A percentile compares a stretch with the other conserved stretches of the same genome.
Conservation (phyloP, 768 basidiomycete genomes). For the Suillus americanus region DNA sequence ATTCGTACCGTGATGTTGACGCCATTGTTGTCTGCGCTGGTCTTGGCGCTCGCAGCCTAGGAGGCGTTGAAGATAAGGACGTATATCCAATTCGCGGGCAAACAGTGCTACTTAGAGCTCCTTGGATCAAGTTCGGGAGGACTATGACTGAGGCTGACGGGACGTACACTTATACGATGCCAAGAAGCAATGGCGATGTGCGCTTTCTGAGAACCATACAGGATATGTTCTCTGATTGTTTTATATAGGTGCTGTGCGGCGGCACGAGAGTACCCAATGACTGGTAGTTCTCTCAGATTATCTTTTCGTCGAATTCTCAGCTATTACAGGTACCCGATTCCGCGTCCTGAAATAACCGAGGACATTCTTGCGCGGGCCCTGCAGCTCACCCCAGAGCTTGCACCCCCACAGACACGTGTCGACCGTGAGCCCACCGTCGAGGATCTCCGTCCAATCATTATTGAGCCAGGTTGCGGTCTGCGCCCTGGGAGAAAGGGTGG, state of each 20-base stretch:
- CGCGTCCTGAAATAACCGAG: constrained; percentile 60
- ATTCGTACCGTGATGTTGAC: constrained; percentile 25
- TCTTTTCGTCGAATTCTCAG: neutral
- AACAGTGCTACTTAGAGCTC: constrained; percentile 42
- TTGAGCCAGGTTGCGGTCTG: constrained; percentile 60
- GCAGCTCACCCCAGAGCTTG: constrained; percentile 55
- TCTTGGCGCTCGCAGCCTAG: constrained; percentile 52
- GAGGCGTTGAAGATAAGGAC: constrained; percentile 50
- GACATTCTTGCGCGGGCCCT: constrained; percentile 57
- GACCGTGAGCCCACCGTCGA: constrained; percentile 46
- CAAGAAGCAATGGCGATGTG: constrained; percentile 40
- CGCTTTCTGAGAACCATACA: constrained; percentile 15
- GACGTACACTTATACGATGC: constrained; percentile 36
- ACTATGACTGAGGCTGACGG: constrained; percentile 32
- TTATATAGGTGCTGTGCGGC: constrained; percentile 51
- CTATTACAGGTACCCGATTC: constrained; percentile 54
- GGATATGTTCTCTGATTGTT: neutral
- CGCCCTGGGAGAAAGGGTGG: constrained; percentile 71
- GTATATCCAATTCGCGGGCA: constrained; percentile 50
- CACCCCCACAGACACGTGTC: constrained; percentile 51
- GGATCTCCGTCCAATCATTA: constrained; percentile 47
- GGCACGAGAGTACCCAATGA: constrained; percentile 59
- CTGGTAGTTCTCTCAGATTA: constrained; percentile 41
- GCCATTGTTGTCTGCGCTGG: constrained; percentile 74
- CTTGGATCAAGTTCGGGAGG: constrained; percentile 46